Evolutionary conservation across 805 yeast species (phyloP).

Genomic region (Yamadazyma paraphyllophila): DNA sequence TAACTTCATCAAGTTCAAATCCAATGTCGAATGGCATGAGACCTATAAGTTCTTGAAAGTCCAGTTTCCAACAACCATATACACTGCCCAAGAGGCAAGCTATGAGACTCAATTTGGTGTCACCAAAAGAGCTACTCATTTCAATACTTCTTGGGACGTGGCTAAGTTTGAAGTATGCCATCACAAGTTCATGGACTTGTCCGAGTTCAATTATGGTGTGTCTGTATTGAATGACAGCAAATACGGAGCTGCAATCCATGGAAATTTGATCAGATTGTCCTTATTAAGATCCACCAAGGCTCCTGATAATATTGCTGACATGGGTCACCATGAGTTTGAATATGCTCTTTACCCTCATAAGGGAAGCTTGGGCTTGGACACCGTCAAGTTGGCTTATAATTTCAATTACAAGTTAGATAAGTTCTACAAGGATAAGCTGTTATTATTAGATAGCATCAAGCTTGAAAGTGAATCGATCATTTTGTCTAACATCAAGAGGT

Average conservation of each 20-base stretch:
- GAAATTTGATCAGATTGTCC: slow-evolving; percentile 85
- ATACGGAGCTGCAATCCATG: slow-evolving; percentile 91
- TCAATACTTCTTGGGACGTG: slow-evolving; percentile 92
- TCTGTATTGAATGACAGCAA: slow-evolving; percentile 79
- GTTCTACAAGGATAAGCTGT: slow-evolving; percentile 3
- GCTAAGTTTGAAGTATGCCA: slow-evolving; percentile 96
- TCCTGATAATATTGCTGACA: slow-evolving; percentile 93
- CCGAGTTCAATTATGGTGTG: slow-evolving; percentile 86
- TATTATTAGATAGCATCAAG: slow-evolving; percentile 20
- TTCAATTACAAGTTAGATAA: slow-evolving; percentile 56
- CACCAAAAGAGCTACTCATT: slow-evolving; percentile 91
- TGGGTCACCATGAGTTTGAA: slow-evolving; percentile 80
- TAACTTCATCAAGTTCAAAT: slow-evolving; percentile 36
- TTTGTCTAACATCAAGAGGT: slow-evolving; percentile 77
- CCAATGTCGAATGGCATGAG: slow-evolving; percentile 80
- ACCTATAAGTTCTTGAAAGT: slow-evolving; percentile 86
- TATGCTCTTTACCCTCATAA: slow-evolving; percentile 84
- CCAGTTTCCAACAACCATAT: slow-evolving; percentile 87
- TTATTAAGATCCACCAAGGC: slow-evolving; percentile 87
- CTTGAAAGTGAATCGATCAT: slow-evolving; percentile 60
- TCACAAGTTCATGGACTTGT: slow-evolving; percentile 90
- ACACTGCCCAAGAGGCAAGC: slow-evolving; percentile 65
- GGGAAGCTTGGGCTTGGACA: slow-evolving; percentile 60
- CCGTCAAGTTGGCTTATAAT: slow-evolving; percentile 73
- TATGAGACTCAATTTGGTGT: slow-evolving; percentile 95